Percentiles rank a stretch among this genome's conserved stretches.
Conservation (phyloP, 768 basidiomycete genomes). For the Phylloporus arenicola region DNA sequence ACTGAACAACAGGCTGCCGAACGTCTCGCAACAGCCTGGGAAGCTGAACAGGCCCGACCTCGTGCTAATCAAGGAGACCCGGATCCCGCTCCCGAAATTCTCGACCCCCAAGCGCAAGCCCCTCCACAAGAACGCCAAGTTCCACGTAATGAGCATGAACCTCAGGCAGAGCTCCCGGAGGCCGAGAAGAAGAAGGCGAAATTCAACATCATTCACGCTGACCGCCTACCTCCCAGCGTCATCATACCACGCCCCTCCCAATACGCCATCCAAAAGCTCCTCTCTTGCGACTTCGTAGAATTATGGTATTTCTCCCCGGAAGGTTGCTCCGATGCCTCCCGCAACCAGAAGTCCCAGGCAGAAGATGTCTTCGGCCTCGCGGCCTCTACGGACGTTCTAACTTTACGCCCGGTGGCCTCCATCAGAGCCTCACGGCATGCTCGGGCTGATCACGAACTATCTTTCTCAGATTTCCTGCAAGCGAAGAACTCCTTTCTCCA, state of each 20-base stretch:
- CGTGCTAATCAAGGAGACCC: too few relatives aligned
- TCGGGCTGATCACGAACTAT: not conserved
- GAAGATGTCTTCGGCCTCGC: not conserved
- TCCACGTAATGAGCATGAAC: too few relatives aligned
- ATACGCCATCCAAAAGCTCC: not conserved
- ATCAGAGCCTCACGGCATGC: not conserved
- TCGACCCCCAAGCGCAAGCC: too few relatives aligned
- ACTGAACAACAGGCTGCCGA: too few relatives aligned
- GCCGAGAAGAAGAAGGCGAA: too few relatives aligned
- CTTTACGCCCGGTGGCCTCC: not conserved
- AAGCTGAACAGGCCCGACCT: too few relatives aligned
- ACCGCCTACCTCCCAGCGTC: not conserved
- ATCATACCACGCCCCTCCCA: not conserved
- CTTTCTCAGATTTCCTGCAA: not conserved
- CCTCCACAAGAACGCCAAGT: too few relatives aligned
- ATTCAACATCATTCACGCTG: too few relatives aligned
- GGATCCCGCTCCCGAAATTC: too few relatives aligned
- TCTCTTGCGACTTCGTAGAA: not conserved
- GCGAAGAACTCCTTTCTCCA: not conserved
- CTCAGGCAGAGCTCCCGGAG: too few relatives aligned
- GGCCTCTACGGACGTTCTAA: not conserved
- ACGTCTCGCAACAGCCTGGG: too few relatives aligned
- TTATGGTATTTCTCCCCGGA: not conserved
- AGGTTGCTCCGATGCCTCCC: not conserved
- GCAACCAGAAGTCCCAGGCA: too few relatives aligned